Evolutionary conservation across 73 alveolate species (phyloP).

Genomic region (Paramecium biaurelia): DNA sequence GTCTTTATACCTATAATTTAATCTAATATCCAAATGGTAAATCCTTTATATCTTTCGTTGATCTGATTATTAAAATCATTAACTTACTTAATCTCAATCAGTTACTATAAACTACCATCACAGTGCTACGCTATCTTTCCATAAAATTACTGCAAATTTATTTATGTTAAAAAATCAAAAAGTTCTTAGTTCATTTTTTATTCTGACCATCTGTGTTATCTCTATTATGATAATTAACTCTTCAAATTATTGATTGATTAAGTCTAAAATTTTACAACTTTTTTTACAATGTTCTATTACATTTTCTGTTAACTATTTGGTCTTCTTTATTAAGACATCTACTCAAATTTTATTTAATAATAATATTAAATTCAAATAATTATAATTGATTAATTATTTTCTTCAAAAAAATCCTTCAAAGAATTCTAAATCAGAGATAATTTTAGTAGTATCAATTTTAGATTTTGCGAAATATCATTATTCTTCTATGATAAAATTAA

Average conservation of each 20-base stretch:
- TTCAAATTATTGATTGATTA: not conserved
- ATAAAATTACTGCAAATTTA: not conserved
- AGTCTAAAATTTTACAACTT: not conserved
- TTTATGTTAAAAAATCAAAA: not conserved
- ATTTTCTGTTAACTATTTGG: not conserved
- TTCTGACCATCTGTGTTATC: not conserved
- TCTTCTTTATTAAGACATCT: not conserved
- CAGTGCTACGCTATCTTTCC: not conserved
- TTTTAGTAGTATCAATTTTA: not conserved
- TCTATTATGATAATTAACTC: not conserved
- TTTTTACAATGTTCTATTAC: not conserved
- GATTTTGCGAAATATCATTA: not conserved
- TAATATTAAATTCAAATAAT: not conserved
- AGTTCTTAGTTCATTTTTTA: not conserved
- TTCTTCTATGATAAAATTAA: not conserved
- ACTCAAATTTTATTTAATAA: not conserved
- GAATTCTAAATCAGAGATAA: too few relatives aligned
- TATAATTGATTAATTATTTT: not conserved
- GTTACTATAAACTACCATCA: not conserved
- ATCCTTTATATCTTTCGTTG: not conserved
- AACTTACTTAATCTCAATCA: not conserved
- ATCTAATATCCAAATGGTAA: not conserved
- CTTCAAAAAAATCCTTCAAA: not conserved
- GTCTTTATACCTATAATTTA: not conserved
- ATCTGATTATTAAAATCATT: not conserved